Conservation (phyloP, 805 yeast species). For the Sugiyamaella mastotermitis region DNA sequence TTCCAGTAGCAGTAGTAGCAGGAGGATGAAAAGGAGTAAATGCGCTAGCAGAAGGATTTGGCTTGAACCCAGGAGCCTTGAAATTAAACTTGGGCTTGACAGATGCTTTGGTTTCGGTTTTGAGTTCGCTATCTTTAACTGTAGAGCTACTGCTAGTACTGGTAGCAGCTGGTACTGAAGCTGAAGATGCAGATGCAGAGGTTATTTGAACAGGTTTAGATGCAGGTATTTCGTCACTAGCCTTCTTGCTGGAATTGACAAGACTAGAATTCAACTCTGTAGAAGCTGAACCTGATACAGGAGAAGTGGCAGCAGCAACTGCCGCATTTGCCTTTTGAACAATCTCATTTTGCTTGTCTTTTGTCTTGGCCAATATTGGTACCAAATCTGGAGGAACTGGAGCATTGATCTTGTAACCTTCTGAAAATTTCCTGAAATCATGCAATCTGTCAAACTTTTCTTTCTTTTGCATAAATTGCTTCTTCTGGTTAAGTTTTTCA, state of each 20-base stretch:
- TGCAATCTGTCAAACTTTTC: conserved; percentile 30
- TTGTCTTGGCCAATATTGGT: conserved; percentile 66
- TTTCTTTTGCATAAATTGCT: conserved; percentile 22
- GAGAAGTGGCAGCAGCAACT: conserved; percentile 8
- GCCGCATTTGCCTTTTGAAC: conserved; percentile 26
- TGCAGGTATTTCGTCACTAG: background rate
- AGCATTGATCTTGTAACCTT: conserved; percentile 59
- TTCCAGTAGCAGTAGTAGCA: conserved; percentile 9
- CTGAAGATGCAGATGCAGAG: conserved; percentile 4
- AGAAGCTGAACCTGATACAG: background rate
- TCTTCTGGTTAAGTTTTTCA: conserved; percentile 26
- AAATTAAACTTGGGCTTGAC: conserved; percentile 50
- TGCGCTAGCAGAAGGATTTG: conserved; percentile 63
- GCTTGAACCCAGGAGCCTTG: conserved; percentile 55
- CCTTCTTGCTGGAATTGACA: background rate
- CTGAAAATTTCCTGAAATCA: conserved; percentile 66
- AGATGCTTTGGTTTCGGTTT: conserved; percentile 12
- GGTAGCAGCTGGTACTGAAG: conserved; percentile 14
- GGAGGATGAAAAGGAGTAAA: conserved; percentile 31
- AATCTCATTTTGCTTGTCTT: conserved; percentile 57
- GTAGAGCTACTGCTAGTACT: conserved; percentile 14
- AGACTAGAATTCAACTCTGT: background rate
- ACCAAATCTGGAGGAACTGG: conserved; percentile 58
- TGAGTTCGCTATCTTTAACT: background rate
- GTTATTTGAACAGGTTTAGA: background rate